Evolutionary conservation across 2,329 filamentous ascomycete species (phyloP).

Genomic region (Alternaria solani): DNA sequence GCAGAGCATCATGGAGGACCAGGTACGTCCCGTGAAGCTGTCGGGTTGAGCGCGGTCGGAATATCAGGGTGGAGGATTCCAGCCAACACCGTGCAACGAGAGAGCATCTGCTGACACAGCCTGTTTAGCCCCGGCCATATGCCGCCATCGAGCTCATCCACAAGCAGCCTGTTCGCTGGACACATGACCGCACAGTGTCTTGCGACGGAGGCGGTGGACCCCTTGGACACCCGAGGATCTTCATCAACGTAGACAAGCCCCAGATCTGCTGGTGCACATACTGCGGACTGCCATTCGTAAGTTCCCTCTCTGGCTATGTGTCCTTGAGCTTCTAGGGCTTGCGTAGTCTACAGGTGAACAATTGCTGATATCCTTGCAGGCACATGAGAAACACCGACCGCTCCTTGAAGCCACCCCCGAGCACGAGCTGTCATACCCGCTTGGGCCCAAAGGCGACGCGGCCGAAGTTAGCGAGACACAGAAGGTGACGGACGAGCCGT

Average conservation of each 20-base stretch:
- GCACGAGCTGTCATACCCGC: constrained; percentile 81
- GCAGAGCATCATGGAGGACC: constrained; percentile 90
- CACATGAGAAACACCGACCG: constrained; percentile 86
- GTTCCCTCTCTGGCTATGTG: constrained; percentile 47
- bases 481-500: constrained; percentile 65
- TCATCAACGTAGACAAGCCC: constrained; percentile 98
- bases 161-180: constrained; percentile 93
- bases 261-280: constrained; percentile 91
- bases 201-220: constrained; percentile 95
- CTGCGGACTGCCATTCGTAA: constrained; percentile 91
- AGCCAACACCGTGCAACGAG: background rate
- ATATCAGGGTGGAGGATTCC: background rate
- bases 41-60: background rate
- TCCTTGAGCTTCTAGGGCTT: background rate
- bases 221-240: constrained; percentile 88
- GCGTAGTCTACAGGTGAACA: background rate
- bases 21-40: constrained; percentile 67
- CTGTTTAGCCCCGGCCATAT: constrained; percentile 78
- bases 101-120: constrained; percentile 29
- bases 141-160: constrained; percentile 96
- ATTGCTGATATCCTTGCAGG: constrained; percentile 61
- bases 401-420: constrained; percentile 82
- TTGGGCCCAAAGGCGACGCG: constrained; percentile 68
- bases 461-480: constrained; percentile 67
- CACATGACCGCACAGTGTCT: constrained; percentile 78